Base-by-base conservation (phyloP, 202 grass and related monocot species). In the Eragrostis tef region DNA sequence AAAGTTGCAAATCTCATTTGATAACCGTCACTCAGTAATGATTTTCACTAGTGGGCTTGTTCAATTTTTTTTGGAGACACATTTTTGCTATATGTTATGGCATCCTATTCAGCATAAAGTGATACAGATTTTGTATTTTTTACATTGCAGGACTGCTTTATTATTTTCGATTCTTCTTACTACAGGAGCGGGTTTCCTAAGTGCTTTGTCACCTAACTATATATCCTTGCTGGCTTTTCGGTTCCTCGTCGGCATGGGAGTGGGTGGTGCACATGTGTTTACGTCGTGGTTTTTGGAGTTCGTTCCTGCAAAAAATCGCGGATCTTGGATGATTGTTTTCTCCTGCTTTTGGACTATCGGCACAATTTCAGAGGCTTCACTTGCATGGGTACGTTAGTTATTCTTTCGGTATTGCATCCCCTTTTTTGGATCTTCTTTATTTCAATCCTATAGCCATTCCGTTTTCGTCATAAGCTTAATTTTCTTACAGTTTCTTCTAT, bases 281-380 rank as follows among this genome's bases (percentile, higher is more conserved):
- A n/a, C 83, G 61, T 90, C 94, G 79, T 97, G 89, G 94, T 97
- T 97, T 91, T 82, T 97, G 73, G 94, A 97, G 60, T 97, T 97
- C 21, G 75, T 94, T 90, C 94, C 94, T 90, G 70, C 87, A 85
- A 65, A 64, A 56, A 92, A 92, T 75, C 87, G 94, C 70, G 94
- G 94, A 70, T 78, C 80, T 83, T 97, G 94, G 89, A 94, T 94
- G 91, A 52, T 94, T 78, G 6, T 92, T 74, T 92, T 92, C 81
- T 64, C 85, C 49, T 62, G 81, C 78, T 97, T 90, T 42, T 97
- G 94, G 94, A 94, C 91, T 78, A 34, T 90, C 62, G 94, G 94
- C 62, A 94, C 91, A 27, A 71, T 94, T 19, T 85, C 92, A 79
- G 89, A 97, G 84, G 89, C 89, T 87, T 93, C 86, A 74, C 83